Evolutionary conservation across 768 basidiomycete genomes (phyloP), one percentile per base, ranked within the genome.

Genomic region (Kwoniella mangroviensis): DNA sequence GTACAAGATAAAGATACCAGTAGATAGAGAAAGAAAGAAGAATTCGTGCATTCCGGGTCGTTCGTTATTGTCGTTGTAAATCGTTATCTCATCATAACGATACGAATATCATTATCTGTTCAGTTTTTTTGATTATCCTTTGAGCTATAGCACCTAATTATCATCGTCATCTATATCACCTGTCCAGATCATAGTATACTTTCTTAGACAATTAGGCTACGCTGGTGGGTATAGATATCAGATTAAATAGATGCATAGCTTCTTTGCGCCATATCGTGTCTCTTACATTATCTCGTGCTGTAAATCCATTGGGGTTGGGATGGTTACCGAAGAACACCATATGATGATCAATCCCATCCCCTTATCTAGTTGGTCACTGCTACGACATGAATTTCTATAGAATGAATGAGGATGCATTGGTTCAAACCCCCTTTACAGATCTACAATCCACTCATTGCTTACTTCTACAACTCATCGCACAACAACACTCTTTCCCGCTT

Each of bases 51-150:
- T 60, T 9, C 41, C 10, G 12, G 45, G 9, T 11, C 17, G 21
- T 24, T 58, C 26, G 13, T 15, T 43, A 6, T 60, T 42, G 58
- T 22, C 17, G 15, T 60, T 22, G 15, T 41, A 19, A 17, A 60
- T 60, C 58, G 58, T 41, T 21, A 53, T 43, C 21, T 63, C 55
- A 53, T 53, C 24, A 60, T 60, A 26, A 58, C 60, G 59, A 26
- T 19, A 17, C 34, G 9, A 34, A 34, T 34, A 34, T 4, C 34
- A 34, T 34, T 7, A 26, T 55, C 10, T 17, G 10, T 19, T 22
- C 54, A n/a, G 12, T 34, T 34, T 26, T 57, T 57, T 12, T 12
- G 26, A 15, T 12, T 34, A n/a, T 59, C n/a, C 22, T 42, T 59
- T 22, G 4, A 15, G n/a, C n/a, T 59, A 40, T 41, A 21, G 21